Evolutionary conservation across 148 eudicot genomes (phyloP), one percentile per base, ranked within the genome.

Genomic region (Nepenthes mirabilis): DNA sequence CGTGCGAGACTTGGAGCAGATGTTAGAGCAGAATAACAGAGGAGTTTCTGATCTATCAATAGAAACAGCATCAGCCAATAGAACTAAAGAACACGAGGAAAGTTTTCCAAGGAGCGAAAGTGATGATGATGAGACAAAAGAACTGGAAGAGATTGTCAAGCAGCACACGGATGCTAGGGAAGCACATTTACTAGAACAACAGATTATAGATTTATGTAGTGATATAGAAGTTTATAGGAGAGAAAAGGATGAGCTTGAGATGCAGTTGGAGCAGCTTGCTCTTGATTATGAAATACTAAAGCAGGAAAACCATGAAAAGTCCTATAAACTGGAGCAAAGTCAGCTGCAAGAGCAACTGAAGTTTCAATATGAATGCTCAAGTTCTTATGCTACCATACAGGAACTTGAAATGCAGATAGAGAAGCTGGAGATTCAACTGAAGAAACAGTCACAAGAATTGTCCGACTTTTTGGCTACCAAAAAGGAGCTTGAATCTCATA

Each of bases 251-350:
- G 99, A 94, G 52, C 59, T 89, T 10, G 97, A 89, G 76, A 76
- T 87, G 72, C 99, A 89, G 72, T 70, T 89, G 88, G 99, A 94
- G 84, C 99, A 94, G 77, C 87, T 94, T 59, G 86, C 93, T 10
- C 87, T 94, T 37, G 99, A 94, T 61, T 89, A 94, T 58, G 99
- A 94, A 65, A 86, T 94, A 59, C 52, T 89, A 65, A 94, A 89
- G 83, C 99, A 94, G 71, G 97, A 86, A 75, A 84, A 94, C 65
- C 91, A 89, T 63, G 90, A 83, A 13, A 74, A 75, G 67, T 80
- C 79, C 6, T 75, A 78, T 64, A 84, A 75, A 72, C 63, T 94
- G 65, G 89, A 86, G 70, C 97, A 94, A 74, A 79, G 80, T 59
- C 77, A 84, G 64, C 50, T 80, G 56, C 91, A 82, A 68, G 99